These are phyloP conservation scores for Suillus placidus DNA, from an alignment of 768 basidiomycete genomes.

Conservation along the genomic window DNA sequence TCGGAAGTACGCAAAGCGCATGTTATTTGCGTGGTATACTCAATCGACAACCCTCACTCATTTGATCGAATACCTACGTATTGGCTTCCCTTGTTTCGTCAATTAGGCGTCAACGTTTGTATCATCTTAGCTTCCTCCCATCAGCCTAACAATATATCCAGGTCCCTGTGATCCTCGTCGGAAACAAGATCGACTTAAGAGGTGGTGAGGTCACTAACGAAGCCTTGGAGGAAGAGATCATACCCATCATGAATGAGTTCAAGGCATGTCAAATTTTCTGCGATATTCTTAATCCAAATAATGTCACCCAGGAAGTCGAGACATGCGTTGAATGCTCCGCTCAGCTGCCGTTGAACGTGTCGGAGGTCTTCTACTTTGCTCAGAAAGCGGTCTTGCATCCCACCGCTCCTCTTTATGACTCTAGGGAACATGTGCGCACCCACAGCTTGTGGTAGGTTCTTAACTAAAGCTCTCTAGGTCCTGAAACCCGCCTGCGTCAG, in stretches of 20 bases:
- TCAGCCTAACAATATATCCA: constrained; percentile 31
- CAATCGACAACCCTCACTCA: constrained; percentile 93
- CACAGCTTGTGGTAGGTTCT: constrained; percentile 14
- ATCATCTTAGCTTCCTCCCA: constrained; percentile 3
- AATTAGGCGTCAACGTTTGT: constrained; percentile 92
- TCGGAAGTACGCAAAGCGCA: constrained; percentile 96
- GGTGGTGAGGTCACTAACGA: constrained; percentile 94
- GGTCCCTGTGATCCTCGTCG: constrained; percentile 96
- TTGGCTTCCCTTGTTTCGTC: constrained; percentile 95
- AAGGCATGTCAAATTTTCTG: constrained; percentile 59
- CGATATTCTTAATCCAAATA: constrained; percentile 9
- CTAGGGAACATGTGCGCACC: constrained; percentile 83
- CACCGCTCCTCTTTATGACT: constrained; percentile 96
- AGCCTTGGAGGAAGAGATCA: constrained; percentile 90
- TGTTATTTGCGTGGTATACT: constrained; percentile 97
- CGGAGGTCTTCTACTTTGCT: constrained; percentile 98
- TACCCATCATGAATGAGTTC: constrained; percentile 98
- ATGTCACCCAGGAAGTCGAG: constrained; percentile 80
- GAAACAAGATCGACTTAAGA: constrained; percentile 97
- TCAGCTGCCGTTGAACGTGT: constrained; percentile 85
- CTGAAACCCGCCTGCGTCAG: constrained; percentile 90
- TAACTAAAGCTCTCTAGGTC: constrained; percentile 50
- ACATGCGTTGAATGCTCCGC: constrained; percentile 99
- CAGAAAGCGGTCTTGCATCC: constrained; percentile 98
- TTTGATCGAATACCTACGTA: constrained; percentile 98